phyloP scores from a whole-genome alignment of 371 early-diverging fungal genomes.

The Mucor saturninus region DNA sequence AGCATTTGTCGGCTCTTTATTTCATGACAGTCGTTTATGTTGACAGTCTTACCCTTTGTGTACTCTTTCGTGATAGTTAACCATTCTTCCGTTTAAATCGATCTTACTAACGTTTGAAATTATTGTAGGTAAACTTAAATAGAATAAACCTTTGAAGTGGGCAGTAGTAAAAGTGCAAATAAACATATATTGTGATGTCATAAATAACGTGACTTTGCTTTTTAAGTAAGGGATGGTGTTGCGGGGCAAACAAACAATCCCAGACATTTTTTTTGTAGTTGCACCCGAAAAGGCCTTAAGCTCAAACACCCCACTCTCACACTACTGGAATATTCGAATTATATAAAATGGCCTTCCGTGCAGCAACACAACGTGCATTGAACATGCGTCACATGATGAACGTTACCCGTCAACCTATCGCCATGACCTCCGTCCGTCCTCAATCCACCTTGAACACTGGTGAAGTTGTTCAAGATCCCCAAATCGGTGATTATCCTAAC shows the following conservation, averaged over 20 bases:
- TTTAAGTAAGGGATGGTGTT: neutral
- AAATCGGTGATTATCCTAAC: conserved; percentile 72
- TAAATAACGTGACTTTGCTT: neutral
- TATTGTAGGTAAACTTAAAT: no score
- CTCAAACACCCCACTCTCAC: conserved; percentile 11
- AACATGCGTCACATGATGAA: conserved; percentile 40
- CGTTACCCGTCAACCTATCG: conserved; percentile 33
- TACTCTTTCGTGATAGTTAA: no score
- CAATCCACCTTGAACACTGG: conserved; percentile 56
- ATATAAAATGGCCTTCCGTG: conserved; percentile 44
- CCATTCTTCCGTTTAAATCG: no score
- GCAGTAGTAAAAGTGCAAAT: no score
- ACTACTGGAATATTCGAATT: neutral
- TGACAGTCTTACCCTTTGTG: no score
- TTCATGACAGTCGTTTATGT: no score
- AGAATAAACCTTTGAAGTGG: no score
- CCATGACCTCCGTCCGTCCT: conserved; percentile 41
- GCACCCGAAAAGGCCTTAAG: neutral
- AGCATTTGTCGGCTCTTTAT: no score
- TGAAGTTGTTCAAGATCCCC: conserved; percentile 59
- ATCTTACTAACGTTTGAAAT: no score
- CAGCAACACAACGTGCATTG: conserved; percentile 45
- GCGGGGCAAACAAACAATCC: conserved; percentile 5
- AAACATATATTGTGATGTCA: neutral
- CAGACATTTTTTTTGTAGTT: neutral